Evolutionary conservation across 495 filamentous ascomycete genomes (phyloP), one percentile per base, ranked within the genome.

Genomic region (Baudoinia panamericana): DNA sequence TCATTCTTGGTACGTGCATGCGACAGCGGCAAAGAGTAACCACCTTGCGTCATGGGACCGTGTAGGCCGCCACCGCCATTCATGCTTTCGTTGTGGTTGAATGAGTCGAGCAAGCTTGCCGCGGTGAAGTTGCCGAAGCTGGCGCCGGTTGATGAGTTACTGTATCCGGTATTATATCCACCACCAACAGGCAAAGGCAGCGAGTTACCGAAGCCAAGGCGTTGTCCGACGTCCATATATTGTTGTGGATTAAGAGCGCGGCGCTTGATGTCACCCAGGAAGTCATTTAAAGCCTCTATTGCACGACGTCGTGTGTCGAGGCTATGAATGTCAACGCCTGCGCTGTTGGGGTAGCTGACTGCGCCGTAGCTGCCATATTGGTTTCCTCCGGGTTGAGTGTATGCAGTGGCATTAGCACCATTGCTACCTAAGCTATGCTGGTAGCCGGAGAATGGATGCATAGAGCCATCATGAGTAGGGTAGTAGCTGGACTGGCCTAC

Each of bases 1-100:
- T 99, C 88, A 50, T 73, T 83, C 73, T 96, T 95, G 39, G 85
- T 93, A 46, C 85, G 75, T 26, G 93, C 66, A 45, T 92, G 86
- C 12, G 80, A 76, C 68, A 88, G 75, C 17, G 88, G 88, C 16
- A 96, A 69, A 29, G 78, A 71, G 54, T 87, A 92, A 36, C 79
- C 78, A 25, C 72, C 70, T 51, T 77, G 55, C 12, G 49, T 56
- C 47, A 51, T 44, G 38, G 37, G 32, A 23, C 30, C 36, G 4
- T 22, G 35, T 2, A 35, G 17, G 29, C 50, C 57, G 19, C 54
- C 51, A 12, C 47, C 52, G 28, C 26, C 33, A 21, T 37, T 40
- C 13, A 45, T 46, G 36, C 22, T 28, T 44, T 36, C 24, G 22
- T 39, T 31, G 10, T 45, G 27, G 41, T 37, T 48, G 36, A 49